Base-by-base conservation (phyloP, 2,329 filamentous ascomycete species). In the Proliferodiscus dingleyae region DNA sequence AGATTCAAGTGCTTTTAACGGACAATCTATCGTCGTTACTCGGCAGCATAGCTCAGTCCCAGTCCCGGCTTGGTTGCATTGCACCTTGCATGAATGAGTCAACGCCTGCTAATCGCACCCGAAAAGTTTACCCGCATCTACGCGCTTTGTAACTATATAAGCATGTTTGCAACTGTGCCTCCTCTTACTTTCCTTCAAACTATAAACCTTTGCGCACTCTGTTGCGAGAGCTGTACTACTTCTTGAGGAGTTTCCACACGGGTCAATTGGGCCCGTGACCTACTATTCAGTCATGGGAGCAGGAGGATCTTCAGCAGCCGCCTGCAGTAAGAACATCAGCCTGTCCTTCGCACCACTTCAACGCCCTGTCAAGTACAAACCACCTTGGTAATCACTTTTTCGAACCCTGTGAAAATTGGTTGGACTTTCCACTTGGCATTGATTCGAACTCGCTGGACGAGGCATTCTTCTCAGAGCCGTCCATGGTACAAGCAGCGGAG, bases 241-340 rank as follows among this genome's bases (percentile, higher is more conserved):
- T 15, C 19, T 15, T 39, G n/a, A 28, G 9, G 28, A n/a, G n/a
- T 19, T 16, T 56, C 63, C 2, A 61, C 63, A 54, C 54, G 54
- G 55, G 55, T 57, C 55, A 30, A 37, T 23, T 29, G 29, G 53
- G 53, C 53, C 55, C 53, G 49, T 56, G 46, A n/a, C 30, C 49
- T 51, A 50, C 32, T 44, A 45, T 56, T 57, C 52, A 49, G 45
- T 41, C 28, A 55, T 57, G 52, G 22, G 44, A 19, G 26, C 50
- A 28, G 28, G 33, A 28, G 41, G 44, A 43, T 43, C 40, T 26
- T 37, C 41, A 37, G 23, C 1, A 9, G 15, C 37, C n/a, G 40
- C 37, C 19, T 32, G 44, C 16, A 46, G 44, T 37, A 21, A n/a
- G 43, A 19, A 16, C 29, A 16, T 19, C 46, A 5, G 15, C n/a